Evolutionary conservation across 2,329 filamentous ascomycete genomes (phyloP), one percentile per base, ranked within the genome.

Genomic region (Claviceps digitariae): DNA sequence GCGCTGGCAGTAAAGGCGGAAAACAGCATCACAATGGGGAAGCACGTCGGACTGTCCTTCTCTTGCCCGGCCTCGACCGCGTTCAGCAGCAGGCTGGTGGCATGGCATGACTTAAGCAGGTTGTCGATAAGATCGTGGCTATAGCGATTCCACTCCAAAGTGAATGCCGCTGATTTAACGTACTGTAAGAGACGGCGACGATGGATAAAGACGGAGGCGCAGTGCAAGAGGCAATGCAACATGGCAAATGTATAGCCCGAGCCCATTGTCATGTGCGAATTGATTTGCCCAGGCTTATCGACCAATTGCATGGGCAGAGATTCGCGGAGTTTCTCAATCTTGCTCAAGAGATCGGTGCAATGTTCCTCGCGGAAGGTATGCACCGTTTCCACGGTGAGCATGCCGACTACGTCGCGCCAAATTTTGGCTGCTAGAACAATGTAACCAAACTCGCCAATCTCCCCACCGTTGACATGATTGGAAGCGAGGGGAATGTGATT

Each of bases 1-100:
- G 78, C 78, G 56, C 78, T 78, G 2, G 78, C 77, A 0, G 78
- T 81, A 57, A 82, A 82, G 50, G 78, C 75, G 0, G 78, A 77
- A 63, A 82, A 82, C 13, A 82, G 69, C 79, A 82, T 82, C 56
- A 81, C 79, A 52, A 82, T 78, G 40, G 79, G 79, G 65, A 81
- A 79, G 64, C 75, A 80, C n/a, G 77, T 69, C n/a, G 75, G 70
- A 25, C 72, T 69, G 52, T 81, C 77, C 67, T 81, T 81, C 51
- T 82, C 78, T 1, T 74, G 69, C 10, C 77, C 77, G 12, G 71
- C 65, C 64, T 82, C 78, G 2, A 82, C 73, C 1, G 78, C 74
- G 4, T 73, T 69, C 21, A 82, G 68, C 52, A 81, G 72, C 6
- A 74, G 72, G 49, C 81, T 76, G 55, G 79, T 79, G 63, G 72